Base-by-base conservation (phyloP, 1,284 basidiomycete species). In the Afroboletus lepidellus region DNA sequence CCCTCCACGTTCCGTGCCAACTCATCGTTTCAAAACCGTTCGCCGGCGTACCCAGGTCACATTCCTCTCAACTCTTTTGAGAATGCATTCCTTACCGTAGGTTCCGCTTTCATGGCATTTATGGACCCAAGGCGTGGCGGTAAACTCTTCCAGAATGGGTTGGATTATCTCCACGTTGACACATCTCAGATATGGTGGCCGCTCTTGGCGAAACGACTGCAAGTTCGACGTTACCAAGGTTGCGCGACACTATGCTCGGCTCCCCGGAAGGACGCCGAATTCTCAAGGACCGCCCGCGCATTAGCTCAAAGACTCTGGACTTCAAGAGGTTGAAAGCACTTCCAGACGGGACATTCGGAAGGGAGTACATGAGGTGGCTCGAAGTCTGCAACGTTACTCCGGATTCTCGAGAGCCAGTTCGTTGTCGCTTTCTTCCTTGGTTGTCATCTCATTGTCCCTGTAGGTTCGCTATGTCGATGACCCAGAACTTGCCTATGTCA, bases 391-490 rank as follows among this genome's bases (percentile, higher is more conserved):
- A 86, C 5, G 89, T 98, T n/a, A 94, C 92, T 2, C 97, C 97
- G 7, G 97, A 99, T 71, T 95, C 95, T 37, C 77, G 96, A 54
- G 91, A 90, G 63, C 87, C 91, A 8, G 95, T 96, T 62, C 61
- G n/a, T n/a, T n/a, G n/a, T n/a, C n/a, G 90, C 71, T 21, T 39
- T 39, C 24, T 32, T 16, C 2, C 29, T 25, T 16, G 6, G 9
- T 18, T 20, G 18, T 45, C 18, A 9, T 32, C 9, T 30, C 41
- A 55, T 54, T 44, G n/a, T 48, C 39, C 30, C 43, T 21, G 24
- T 78, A 90, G 93, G 93, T 97, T 5, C 90, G 88, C 60, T 98
- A 98, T 69, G 90, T 99, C 60, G 83, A 92, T 64, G 93, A 96
- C 60, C 91, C 93, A 1, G 92, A 94, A 62, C 80, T 96, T 12